A percentile compares a stretch with the other conserved stretches of the same genome.
phyloP scores from a whole-genome alignment of 2,329 filamentous ascomycete species.

The Venturia aucupariae region DNA sequence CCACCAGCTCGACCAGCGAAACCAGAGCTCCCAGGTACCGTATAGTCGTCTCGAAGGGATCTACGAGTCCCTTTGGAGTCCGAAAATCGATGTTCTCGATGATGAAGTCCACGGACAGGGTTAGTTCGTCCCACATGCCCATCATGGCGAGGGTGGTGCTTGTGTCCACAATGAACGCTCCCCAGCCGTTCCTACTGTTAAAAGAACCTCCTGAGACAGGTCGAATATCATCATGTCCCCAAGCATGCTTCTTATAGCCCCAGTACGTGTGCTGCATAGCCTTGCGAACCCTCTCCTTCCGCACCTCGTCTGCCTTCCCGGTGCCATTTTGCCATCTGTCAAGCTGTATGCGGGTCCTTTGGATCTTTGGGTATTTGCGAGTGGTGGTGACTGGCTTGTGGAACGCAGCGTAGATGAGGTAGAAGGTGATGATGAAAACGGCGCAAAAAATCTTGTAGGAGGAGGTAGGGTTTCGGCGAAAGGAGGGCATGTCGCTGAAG shows the following conservation, averaged over 20 bases:
- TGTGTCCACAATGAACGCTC: conserved; percentile 34
- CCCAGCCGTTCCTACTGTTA: conserved; percentile 33
- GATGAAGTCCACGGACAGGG: conserved; percentile 30
- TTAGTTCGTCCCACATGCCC: conserved; percentile 35
- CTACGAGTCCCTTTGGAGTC: conserved; percentile 27
- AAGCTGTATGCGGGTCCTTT: conserved; percentile 13
- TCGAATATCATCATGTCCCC: conserved; percentile 32
- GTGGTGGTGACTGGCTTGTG: conserved; percentile 19
- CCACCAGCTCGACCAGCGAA: conserved; percentile 32
- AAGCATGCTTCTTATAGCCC: conserved; percentile 31
- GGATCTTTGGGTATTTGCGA: conserved; percentile 18
- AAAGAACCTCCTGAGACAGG: conserved; percentile 29
- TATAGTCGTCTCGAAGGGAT: conserved; percentile 35
- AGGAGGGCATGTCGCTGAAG: conserved; percentile 1
- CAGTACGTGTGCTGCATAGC: conserved; percentile 34
- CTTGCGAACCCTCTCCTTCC: conserved; percentile 26
- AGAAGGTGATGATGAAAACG: conserved; percentile 31
- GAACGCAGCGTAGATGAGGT: conserved; percentile 31
- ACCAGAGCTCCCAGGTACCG: conserved; percentile 32
- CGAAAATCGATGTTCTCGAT: conserved; percentile 28
- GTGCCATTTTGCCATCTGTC: conserved; percentile 15
- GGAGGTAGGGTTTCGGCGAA: conserved; percentile 29
- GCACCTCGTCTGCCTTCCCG: conserved; percentile 23
- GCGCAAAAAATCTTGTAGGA: conserved; percentile 33
- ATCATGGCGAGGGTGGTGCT: conserved; percentile 32